These are phyloP conservation scores for Houttuynia cordata DNA, from an alignment of 164 flowering plant species.

Conservation along the genomic window DNA sequence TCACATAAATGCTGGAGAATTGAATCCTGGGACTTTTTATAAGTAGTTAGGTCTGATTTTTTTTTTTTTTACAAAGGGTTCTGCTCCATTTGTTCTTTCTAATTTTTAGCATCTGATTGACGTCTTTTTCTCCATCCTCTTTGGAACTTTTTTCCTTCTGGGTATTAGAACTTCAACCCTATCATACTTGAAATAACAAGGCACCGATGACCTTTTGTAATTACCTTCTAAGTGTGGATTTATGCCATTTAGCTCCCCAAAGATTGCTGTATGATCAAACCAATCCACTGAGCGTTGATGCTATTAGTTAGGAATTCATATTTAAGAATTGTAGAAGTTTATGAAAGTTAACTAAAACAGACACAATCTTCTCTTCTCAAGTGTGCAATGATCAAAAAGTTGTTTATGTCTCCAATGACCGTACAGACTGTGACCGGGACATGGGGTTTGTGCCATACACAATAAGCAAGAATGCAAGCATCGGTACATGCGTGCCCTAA, in stretches of 20 bases:
- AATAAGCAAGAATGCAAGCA: not conserved
- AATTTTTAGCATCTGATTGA: conserved; percentile 1
- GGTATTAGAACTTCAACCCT: not conserved
- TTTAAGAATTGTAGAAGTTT: too few species aligned
- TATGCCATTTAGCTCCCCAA: too few species aligned
- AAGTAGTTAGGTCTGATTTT: not conserved
- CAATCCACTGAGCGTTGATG: too few species aligned
- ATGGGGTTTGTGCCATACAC: not conserved
- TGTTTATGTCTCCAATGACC: not conserved
- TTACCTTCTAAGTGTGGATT: not conserved
- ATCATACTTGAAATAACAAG: not conserved
- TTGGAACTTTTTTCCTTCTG: not conserved
- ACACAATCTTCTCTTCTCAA: not conserved
- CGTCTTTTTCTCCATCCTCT: not conserved
- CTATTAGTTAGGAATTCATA: too few species aligned
- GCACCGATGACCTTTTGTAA: not conserved
- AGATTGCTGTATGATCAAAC: too few species aligned
- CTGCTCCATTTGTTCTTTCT: not conserved
- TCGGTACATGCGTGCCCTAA: not conserved
- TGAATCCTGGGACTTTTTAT: conserved; percentile 2
- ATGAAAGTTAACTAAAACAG: not conserved
- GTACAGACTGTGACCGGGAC: not conserved
- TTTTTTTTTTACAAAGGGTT: not conserved
- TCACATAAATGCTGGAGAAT: not conserved
- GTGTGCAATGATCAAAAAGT: not conserved